These are phyloP conservation scores for Saturnispora diversa DNA, from an alignment of 805 yeast genomes.

Conservation along the genomic window DNA sequence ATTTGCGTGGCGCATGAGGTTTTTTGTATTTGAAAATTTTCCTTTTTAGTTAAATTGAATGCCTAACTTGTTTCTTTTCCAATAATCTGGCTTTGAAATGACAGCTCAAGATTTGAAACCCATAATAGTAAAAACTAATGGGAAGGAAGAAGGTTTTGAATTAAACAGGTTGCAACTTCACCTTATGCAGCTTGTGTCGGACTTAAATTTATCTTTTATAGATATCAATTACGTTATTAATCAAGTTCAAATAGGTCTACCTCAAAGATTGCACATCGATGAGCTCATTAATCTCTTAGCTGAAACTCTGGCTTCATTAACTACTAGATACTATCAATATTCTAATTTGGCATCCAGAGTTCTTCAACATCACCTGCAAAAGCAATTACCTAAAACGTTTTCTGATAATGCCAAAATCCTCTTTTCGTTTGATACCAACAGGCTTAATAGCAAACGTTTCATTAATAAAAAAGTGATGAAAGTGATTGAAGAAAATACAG, in stretches of 20 bases:
- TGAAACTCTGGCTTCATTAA: slow-evolving; percentile 91
- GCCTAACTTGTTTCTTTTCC: neutral
- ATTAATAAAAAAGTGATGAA: slow-evolving; percentile 31
- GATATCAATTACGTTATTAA: slow-evolving; percentile 40
- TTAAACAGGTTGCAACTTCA: slow-evolving; percentile 10
- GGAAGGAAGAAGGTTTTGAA: slow-evolving; percentile 9
- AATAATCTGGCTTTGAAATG: slow-evolving; percentile 1
- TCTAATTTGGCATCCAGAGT: slow-evolving; percentile 88
- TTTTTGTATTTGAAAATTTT: neutral
- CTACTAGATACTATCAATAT: slow-evolving; percentile 90
- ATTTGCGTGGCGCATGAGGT: slow-evolving; percentile 4
- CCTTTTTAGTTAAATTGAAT: slow-evolving; percentile 7
- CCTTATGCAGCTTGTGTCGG: slow-evolving; percentile 18
- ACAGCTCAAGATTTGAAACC: neutral
- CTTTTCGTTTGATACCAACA: slow-evolving; percentile 39
- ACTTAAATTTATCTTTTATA: slow-evolving; percentile 36
- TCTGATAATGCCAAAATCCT: slow-evolving; percentile 62
- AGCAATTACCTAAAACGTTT: slow-evolving; percentile 70
- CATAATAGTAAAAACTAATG: neutral
- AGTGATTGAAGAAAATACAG: slow-evolving; percentile 50
- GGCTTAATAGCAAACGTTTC: neutral
- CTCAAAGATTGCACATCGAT: slow-evolving; percentile 38
- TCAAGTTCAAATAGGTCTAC: slow-evolving; percentile 42
- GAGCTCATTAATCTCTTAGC: slow-evolving; percentile 51
- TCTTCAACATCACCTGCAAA: slow-evolving; percentile 76